Conservation (phyloP, 108 stramenopile genomes). For the Fistulifera pelliculosa region DNA sequence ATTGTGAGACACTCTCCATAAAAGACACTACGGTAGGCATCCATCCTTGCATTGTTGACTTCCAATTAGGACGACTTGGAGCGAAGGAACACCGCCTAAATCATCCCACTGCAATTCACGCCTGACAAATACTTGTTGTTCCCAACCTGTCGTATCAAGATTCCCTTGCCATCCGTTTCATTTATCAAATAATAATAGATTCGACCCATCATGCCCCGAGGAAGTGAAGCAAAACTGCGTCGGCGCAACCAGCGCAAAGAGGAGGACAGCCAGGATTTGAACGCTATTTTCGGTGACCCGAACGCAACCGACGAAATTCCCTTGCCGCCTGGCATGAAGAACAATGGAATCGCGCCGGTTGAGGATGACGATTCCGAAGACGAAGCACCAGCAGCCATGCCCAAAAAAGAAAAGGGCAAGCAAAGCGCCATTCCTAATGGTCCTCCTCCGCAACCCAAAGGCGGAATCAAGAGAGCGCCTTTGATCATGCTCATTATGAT, state of each 20-base stretch:
- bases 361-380: constrained; percentile 33
- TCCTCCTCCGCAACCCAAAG: constrained; percentile 13
- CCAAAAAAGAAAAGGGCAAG: constrained; percentile 17
- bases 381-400: constrained; percentile 19
- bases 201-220: no score
- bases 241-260: constrained; percentile 44
- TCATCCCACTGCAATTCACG: no score
- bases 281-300: constrained; percentile 33
- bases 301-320: constrained; percentile 23
- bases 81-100: no score
- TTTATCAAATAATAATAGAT: no score
- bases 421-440: constrained; percentile 4
- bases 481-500: constrained; percentile 75
- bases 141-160: no score
- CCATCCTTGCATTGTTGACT: no score
- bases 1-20: no score
- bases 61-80: no score
- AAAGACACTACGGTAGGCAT: no score
- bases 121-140: no score
- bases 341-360: constrained; percentile 19
- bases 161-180: no score
- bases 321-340: constrained; percentile 30
- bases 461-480: constrained; percentile 74
- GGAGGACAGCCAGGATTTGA: constrained; percentile 43
- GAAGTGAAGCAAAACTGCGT: constrained; percentile 38